Conservation (phyloP, 106 monocot genomes). For the Alisma plantagoaquatica region DNA sequence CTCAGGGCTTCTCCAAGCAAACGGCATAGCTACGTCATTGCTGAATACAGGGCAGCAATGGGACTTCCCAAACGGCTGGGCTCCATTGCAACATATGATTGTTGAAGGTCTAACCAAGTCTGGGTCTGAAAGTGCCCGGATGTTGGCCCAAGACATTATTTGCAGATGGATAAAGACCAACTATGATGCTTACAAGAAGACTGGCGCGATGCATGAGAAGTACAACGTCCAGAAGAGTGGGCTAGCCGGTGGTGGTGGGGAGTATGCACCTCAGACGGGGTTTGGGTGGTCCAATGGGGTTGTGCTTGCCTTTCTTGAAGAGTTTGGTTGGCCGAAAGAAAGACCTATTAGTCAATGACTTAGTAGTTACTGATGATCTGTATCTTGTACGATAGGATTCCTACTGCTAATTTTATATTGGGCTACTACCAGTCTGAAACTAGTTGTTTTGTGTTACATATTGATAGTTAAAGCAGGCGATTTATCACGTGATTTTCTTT, state of each 20-base stretch:
- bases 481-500: too few species aligned
- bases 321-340: too few species aligned
- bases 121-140: not conserved
- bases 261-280: not conserved
- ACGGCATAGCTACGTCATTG: not conserved
- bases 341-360: too few species aligned
- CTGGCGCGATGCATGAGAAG: not conserved
- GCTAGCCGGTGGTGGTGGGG: not conserved
- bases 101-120: not conserved
- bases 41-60: not conserved
- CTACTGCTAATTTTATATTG: too few species aligned
- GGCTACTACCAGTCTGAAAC: too few species aligned
- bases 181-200: not conserved
- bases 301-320: not conserved
- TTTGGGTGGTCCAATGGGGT: constrained; percentile 3
- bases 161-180: not conserved
- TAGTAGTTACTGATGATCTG: too few species aligned
- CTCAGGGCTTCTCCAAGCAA: too few species aligned
- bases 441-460: too few species aligned
- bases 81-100: not conserved
- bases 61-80: constrained; percentile 2
- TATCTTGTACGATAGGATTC: too few species aligned
- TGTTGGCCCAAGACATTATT: not conserved
- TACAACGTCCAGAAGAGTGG: not conserved
- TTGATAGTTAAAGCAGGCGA: too few species aligned